phyloP scores from a whole-genome alignment of 2,329 filamentous ascomycete genomes.

The Dactylonectria macrodidyma region DNA sequence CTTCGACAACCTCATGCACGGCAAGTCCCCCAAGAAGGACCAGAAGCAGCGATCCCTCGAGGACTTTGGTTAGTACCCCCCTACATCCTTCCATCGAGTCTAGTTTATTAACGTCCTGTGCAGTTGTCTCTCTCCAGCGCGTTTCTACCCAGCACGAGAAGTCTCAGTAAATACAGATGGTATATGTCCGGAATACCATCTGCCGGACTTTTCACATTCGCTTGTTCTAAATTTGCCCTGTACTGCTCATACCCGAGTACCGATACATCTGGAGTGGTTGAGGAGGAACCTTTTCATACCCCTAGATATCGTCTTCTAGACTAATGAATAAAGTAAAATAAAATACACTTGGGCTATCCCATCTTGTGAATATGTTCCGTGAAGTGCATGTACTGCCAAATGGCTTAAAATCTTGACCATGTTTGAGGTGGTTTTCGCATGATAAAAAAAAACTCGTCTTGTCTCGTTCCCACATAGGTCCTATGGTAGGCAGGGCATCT shows the following conservation, averaged over 20 bases:
- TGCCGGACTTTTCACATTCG: constrained; percentile 57
- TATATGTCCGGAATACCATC: constrained; percentile 57
- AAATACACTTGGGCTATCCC: constrained; percentile 30
- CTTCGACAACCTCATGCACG: constrained; percentile 95
- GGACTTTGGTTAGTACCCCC: constrained; percentile 83
- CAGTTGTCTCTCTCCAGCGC: constrained; percentile 90
- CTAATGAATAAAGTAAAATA: constrained; percentile 62
- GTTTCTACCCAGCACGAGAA: constrained; percentile 95
- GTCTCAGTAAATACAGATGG: constrained; percentile 72
- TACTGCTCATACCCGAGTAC: constrained; percentile 55
- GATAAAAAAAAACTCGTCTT: too few relatives aligned
- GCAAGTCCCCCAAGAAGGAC: constrained; percentile 85
- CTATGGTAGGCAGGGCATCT: too few relatives aligned
- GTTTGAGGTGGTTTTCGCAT: too few relatives aligned
- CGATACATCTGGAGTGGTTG: constrained; percentile 53
- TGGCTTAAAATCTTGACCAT: too few relatives aligned
- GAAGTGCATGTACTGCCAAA: too few relatives aligned
- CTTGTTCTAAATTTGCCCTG: constrained; percentile 58
- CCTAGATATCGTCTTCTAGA: constrained; percentile 57
- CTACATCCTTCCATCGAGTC: constrained; percentile 4
- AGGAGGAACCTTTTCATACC: constrained; percentile 56
- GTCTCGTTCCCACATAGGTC: too few relatives aligned
- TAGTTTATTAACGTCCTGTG: constrained; percentile 64
- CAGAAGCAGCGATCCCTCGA: constrained; percentile 88
- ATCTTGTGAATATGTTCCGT: neutral